Evolutionary conservation across 257 asterid genomes (phyloP), one percentile per base, ranked within the genome.

Genomic region (Scutellaria barbata): DNA sequence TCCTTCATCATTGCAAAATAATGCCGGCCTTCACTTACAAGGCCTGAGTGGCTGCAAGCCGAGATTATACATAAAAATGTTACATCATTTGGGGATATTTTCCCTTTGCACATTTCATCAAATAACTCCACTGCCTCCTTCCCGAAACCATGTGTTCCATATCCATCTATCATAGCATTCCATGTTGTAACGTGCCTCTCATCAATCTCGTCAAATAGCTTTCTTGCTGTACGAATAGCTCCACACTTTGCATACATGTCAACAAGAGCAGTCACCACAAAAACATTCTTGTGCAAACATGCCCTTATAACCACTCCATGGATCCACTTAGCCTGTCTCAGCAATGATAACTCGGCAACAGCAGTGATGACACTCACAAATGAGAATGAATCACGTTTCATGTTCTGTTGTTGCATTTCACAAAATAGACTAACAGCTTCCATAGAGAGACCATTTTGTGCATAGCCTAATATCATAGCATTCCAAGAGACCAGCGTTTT

Each of bases 121-220:
- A 94, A 94, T 66, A 94, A 73, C 61, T 79, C 76, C 41, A 83
- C 74, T 3, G 96, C 95, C 74, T 89, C 97, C 74, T 58, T 76
- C 25, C 96, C 97, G 18, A 76, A 88, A 8, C 99, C 97, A 58
- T 94, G 97, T 0, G 99, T 94, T 33, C 99, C 99, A n/a, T 94
- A 94, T 66, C 96, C 99, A 76, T 94, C 99, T 17, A 94, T 91
- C 99, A 91, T 94, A 6, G 97, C 96, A 70, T 94, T 94, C 99
- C 99, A 94, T 25, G 97, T 89, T 18, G 95, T 91, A 18, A 86
- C 91, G 43, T 88, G 96, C 66, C 79, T 85, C 76, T 86, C 96
- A 1, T 37, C 81, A 92, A 82, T 83, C 78, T 51, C 6, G 66
- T 94, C 87, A 25, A 94, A 94, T 30, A 94, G 78, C 76, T 82